Conservation (phyloP, 345 rosid genomes). For the Hibiscus mutabilis region DNA sequence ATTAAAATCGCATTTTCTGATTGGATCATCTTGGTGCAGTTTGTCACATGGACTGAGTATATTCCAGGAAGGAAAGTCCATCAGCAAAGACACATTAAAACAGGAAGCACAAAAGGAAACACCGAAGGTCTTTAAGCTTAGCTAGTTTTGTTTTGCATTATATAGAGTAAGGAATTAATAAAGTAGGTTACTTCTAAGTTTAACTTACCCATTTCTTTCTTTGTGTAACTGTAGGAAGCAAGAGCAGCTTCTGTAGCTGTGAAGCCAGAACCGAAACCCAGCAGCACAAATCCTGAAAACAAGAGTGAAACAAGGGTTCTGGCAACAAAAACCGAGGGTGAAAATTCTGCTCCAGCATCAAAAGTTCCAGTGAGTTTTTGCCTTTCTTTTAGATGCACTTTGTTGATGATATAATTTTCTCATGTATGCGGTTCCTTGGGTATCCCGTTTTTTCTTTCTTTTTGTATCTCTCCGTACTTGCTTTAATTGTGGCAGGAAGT, state of each 20-base stretch:
- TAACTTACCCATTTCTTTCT: neutral
- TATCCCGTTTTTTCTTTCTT: neutral
- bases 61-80: conserved; percentile 64
- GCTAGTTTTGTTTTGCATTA: neutral
- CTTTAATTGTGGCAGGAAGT: conserved; percentile 40
- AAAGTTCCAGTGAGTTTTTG: conserved; percentile 40
- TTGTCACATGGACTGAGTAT: conserved; percentile 80
- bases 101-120: conserved; percentile 40
- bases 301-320: conserved; percentile 36
- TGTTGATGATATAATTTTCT: neutral
- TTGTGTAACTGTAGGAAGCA: conserved; percentile 32
- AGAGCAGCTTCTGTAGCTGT: conserved; percentile 16
- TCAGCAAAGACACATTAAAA: conserved; percentile 40
- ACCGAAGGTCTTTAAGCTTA: conserved; percentile 23
- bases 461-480: neutral
- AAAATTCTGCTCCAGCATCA: conserved; percentile 20
- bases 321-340: conserved; percentile 36
- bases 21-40: conserved; percentile 30
- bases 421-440: neutral
- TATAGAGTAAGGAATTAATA: neutral
- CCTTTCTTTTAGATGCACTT: neutral
- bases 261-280: conserved; percentile 40
- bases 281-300: conserved; percentile 24
- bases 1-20: conserved; percentile 2
- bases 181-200: neutral